Evolutionary conservation across 2,329 filamentous ascomycete species (phyloP), one percentile per base, ranked within the genome.

Genomic region (Hypoxylon sp.): DNA sequence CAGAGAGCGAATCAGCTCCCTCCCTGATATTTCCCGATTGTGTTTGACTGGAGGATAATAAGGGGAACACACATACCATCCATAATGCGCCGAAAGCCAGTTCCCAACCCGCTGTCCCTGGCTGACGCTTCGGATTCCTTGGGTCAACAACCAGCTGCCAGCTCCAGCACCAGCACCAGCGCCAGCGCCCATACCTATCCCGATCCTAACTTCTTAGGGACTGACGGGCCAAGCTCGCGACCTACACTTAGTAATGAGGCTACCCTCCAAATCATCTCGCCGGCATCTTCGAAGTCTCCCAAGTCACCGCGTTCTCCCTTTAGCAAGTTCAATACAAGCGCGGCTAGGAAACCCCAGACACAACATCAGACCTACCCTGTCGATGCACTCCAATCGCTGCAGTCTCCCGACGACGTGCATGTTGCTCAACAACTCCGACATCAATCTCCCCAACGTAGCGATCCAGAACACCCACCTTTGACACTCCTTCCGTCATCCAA

Each of bases 31-130:
- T 75, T 61, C 72, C 74, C 74, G 70, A 69, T 65, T 59, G 58
- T 52, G 63, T 72, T 63, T 66, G 62, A 63, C 63, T 70, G 67
- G 53, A 70, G 56, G 61, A 63, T 60, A 67, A 68, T 70, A 70
- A 58, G 61, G 68, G 68, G 58, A 56, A 67, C 58, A 65, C 58
- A 65, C 64, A 60, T 65, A 63, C 66, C 65, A 68, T 67, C 64
- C 69, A 79, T 66, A 71, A 88, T 88, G 86, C 85, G 82, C 80
- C 86, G 86, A 78, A 89, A 87, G 80, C 80, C 84, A 75, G 85
- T 83, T 79, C 86, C 86, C 72, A 83, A 87, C 81, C 86, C 86
- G 79, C 83, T 88, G 80, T 79, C 83, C 77, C 81, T 88, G 79
- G 80, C 82, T 74, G 81, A 81, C 72, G 75, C 78, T 65, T 76